A percentile compares a stretch with the other conserved stretches of the same genome.
phyloP scores from a whole-genome alignment of 2,329 filamentous ascomycete genomes.

The Aulographum hederae region DNA sequence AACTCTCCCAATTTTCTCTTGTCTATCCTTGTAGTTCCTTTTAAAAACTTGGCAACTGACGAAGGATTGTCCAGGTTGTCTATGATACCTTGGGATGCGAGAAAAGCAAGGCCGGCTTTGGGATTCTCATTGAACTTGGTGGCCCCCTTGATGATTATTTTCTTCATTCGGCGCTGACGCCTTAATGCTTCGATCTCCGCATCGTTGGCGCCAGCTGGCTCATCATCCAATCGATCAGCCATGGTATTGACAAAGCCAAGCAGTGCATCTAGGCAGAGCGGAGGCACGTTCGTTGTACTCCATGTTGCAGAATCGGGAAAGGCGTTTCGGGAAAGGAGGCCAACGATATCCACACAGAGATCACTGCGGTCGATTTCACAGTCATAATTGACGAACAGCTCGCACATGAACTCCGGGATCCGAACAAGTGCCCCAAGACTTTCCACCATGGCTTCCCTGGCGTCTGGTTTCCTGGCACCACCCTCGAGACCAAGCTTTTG shows the following conservation, averaged over 20 bases:
- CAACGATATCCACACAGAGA: slow-evolving; percentile 88
- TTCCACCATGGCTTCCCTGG: slow-evolving; percentile 95
- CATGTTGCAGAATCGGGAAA: slow-evolving; percentile 94
- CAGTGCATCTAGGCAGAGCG: slow-evolving; percentile 80
- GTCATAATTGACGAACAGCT: slow-evolving; percentile 96
- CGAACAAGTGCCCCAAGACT: slow-evolving; percentile 79
- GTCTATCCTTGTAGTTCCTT: slow-evolving; percentile 70
- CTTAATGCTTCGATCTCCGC: slow-evolving; percentile 44
- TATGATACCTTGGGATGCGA: slow-evolving; percentile 76
- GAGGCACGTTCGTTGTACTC: slow-evolving; percentile 97
- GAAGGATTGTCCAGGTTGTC: slow-evolving; percentile 52
- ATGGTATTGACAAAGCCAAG: slow-evolving; percentile 85
- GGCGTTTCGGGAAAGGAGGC: slow-evolving; percentile 79
- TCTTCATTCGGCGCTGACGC: slow-evolving; percentile 63
- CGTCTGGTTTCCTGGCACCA: slow-evolving; percentile 79
- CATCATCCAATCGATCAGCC: slow-evolving; percentile 64
- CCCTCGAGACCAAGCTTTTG: slow-evolving; percentile 88
- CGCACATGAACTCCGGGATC: slow-evolving; percentile 86
- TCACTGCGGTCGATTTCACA: slow-evolving; percentile 84
- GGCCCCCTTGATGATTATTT: slow-evolving; percentile 71
- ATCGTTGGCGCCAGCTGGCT: slow-evolving; percentile 37
- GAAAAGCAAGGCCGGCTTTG: slow-evolving; percentile 70
- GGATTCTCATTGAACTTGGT: slow-evolving; percentile 91
- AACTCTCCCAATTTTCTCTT: slow-evolving; percentile 87
- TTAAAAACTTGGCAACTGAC: slow-evolving; percentile 73